Evolutionary conservation across 495 filamentous ascomycete species (phyloP).

Genomic region (Clavariopsis aquatica): DNA sequence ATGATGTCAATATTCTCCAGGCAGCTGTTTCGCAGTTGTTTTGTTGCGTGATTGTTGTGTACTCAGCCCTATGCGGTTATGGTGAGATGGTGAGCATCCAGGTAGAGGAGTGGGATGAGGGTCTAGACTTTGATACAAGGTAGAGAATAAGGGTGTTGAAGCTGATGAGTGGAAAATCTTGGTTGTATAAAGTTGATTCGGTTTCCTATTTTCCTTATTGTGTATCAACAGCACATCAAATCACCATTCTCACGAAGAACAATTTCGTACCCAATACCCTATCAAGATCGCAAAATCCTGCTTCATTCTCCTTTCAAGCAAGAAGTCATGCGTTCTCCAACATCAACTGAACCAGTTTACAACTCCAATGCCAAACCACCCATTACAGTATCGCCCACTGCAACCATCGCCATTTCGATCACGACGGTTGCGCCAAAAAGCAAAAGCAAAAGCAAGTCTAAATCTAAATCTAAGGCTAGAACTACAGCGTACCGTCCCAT

Average conservation of each 20-base stretch:
- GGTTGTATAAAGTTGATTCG: slow-evolving; percentile 7
- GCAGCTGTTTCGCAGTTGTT: slow-evolving; percentile 4
- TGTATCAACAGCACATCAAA: neutral
- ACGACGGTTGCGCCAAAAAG: neutral
- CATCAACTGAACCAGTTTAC: neutral
- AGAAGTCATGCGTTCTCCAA: slow-evolving; percentile 6
- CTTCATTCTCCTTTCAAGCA: neutral
- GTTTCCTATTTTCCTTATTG: neutral
- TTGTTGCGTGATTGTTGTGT: neutral
- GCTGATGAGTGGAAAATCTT: neutral
- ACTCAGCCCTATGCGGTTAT: slow-evolving; percentile 3
- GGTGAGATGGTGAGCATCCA: slow-evolving; percentile 3
- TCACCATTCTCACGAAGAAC: neutral
- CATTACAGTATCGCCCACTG: neutral
- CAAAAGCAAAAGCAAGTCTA: neutral
- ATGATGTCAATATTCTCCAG: slow-evolving; percentile 12
- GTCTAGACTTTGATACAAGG: slow-evolving; percentile 15
- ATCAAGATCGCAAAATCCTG: too few relatives aligned
- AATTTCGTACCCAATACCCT: too few relatives aligned
- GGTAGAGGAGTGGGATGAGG: neutral
- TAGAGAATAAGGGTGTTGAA: too few relatives aligned
- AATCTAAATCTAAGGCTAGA: too few relatives aligned
- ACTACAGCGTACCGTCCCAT: slow-evolving; percentile 1
- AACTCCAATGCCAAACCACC: neutral
- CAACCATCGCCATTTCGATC: slow-evolving; percentile 7